phyloP scores from a whole-genome alignment of 164 flowering plant genomes.

The Magnolia officinalis region DNA sequence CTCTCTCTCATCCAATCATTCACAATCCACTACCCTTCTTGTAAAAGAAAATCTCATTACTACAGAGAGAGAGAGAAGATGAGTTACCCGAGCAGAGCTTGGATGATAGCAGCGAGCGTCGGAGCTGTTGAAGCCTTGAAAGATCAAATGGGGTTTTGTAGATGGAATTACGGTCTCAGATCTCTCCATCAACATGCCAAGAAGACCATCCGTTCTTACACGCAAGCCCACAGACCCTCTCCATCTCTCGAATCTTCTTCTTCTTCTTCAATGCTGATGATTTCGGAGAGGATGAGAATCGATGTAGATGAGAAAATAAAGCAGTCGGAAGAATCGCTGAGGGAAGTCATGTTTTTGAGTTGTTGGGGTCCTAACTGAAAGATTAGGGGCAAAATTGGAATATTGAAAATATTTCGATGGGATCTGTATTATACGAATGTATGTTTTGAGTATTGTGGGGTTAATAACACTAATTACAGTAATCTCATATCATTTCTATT shows the following conservation, averaged over 20 bases:
- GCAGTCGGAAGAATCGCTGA: background rate
- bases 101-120: background rate
- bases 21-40: background rate
- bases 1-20: background rate
- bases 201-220: background rate
- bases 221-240: background rate
- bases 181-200: background rate
- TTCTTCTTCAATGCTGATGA: background rate
- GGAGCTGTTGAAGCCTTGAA: background rate
- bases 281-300: background rate
- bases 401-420: too few species aligned
- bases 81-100: background rate
- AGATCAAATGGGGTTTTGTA: background rate
- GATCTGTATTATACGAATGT: too few species aligned
- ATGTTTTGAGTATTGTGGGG: too few species aligned
- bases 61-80: too few species aligned
- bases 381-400: too few species aligned
- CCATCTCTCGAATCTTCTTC: background rate
- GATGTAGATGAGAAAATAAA: background rate
- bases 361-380: slow-evolving; percentile 50
- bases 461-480: too few species aligned
- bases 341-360: slow-evolving; percentile 43
- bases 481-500: too few species aligned
- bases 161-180: background rate
- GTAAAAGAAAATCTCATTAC: background rate